A percentile compares a stretch with the other conserved stretches of the same genome.
Conservation (phyloP, 345 rosid genomes). For the Eucalyptus erythrocorys region DNA sequence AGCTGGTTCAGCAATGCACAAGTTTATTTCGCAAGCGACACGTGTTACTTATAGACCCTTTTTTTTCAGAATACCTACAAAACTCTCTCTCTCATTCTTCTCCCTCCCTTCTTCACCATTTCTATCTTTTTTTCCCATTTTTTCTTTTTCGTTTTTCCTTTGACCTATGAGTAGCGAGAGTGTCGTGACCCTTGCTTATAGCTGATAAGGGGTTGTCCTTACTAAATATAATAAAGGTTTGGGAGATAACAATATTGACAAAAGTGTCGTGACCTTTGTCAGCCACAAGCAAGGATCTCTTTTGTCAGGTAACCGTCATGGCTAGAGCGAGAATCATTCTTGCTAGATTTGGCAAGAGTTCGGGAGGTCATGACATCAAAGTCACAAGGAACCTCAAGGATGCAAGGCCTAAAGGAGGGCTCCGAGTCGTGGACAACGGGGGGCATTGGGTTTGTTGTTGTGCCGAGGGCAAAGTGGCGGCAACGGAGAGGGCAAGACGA, state of each 20-base stretch:
- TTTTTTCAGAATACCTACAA: too few species aligned
- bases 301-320: accelerated
- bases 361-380: accelerated
- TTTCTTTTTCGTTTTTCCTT: too few species aligned
- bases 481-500: too few species aligned
- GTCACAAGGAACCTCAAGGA: accelerated
- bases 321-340: too few species aligned
- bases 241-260: accelerated
- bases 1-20: too few species aligned
- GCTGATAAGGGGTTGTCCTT: accelerated
- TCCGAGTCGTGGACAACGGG: accelerated
- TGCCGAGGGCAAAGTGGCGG: accelerated
- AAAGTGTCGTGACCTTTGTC: too few species aligned
- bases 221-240: accelerated
- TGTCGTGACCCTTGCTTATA: accelerated
- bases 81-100: too few species aligned
- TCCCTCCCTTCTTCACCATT: too few species aligned
- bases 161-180: accelerated
- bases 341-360: too few species aligned
- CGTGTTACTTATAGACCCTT: accelerated
- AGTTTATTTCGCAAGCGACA: accelerated
- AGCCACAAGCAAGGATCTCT: accelerated
- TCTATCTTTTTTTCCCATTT: accelerated
- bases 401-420: too few species aligned
- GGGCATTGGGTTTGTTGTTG: too few species aligned